Conservation (phyloP, 108 stramenopile genomes). For the Pseudonitzschia multiseries region DNA sequence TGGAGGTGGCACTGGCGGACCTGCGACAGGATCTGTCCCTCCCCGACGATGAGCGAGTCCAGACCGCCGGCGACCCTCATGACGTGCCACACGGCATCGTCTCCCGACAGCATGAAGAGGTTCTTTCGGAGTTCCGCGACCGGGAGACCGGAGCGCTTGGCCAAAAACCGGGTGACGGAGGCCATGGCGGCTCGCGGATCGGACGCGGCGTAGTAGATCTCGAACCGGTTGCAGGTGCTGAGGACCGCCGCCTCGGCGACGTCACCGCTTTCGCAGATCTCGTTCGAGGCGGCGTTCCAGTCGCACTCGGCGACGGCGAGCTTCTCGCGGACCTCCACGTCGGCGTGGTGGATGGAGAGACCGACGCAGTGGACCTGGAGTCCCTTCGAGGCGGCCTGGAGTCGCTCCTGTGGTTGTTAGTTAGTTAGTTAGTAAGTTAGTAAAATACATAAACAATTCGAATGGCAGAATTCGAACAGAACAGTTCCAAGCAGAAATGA, state of each 20-base stretch:
- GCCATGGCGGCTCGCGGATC: constrained; percentile 91
- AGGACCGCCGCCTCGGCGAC: constrained; percentile 95
- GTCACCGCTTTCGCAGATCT: constrained; percentile 73
- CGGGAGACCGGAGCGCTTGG: constrained; percentile 80
- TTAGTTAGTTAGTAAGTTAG: too few species aligned
- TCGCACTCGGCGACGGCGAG: constrained; percentile 93
- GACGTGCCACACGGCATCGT: constrained; percentile 98
- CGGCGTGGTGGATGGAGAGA: constrained; percentile 96
- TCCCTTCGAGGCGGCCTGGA: constrained; percentile 85
- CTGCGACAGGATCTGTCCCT: constrained; percentile 98
- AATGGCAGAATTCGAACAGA: too few species aligned
- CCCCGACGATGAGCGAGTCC: constrained; percentile 98
- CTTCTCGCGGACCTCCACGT: constrained; percentile 97
- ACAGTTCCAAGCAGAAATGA: neutral
- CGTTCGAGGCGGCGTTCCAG: constrained; percentile 89
- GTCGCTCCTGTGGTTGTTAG: constrained; percentile 64
- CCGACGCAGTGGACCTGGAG: constrained; percentile 95
- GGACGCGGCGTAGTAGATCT: constrained; percentile 93
- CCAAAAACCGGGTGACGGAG: constrained; percentile 81
- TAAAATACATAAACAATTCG: neutral
- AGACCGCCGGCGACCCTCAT: constrained; percentile 96
- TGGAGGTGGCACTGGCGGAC: constrained; percentile 95
- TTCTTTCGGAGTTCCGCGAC: constrained; percentile 82
- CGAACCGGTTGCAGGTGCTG: constrained; percentile 98
- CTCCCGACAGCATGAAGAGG: constrained; percentile 93